phyloP scores from a whole-genome alignment of 2,329 filamentous ascomycete species.

The Colletotrichum aenigma region DNA sequence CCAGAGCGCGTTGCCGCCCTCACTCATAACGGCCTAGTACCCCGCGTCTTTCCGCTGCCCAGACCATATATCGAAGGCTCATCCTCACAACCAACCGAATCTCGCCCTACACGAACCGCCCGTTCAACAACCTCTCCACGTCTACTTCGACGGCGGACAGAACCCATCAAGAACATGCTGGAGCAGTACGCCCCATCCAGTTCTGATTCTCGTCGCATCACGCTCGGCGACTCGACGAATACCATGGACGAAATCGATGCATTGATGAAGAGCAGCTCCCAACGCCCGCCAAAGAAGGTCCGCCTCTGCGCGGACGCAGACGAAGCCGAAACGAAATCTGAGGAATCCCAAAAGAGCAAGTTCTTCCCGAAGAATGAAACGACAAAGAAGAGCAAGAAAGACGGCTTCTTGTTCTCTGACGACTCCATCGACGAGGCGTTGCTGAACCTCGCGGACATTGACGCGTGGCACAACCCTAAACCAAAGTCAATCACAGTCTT shows the following conservation, averaged over 20 bases:
- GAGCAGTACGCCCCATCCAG: background rate
- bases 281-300: constrained; percentile 60
- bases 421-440: constrained; percentile 62
- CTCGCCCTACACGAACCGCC: constrained; percentile 18
- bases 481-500: constrained; percentile 48
- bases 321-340: constrained; percentile 29
- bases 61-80: constrained; percentile 56
- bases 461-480: constrained; percentile 49
- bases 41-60: constrained; percentile 63
- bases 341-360: constrained; percentile 52
- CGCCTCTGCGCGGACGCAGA: constrained; percentile 54
- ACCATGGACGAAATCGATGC: constrained; percentile 18
- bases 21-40: constrained; percentile 53
- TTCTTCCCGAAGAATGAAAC: constrained; percentile 49
- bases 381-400: constrained; percentile 36
- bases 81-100: constrained; percentile 22
- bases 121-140: constrained; percentile 39
- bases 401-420: constrained; percentile 56
- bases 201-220: constrained; percentile 6
- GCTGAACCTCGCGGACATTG: constrained; percentile 53
- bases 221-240: background rate
- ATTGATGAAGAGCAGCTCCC: constrained; percentile 9
- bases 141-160: constrained; percentile 54
- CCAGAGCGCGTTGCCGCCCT: constrained; percentile 50
- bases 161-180: constrained; percentile 54